These are phyloP conservation scores for Mariannaea elegans DNA, from an alignment of 2,329 filamentous ascomycete species.

Conservation along the genomic window DNA sequence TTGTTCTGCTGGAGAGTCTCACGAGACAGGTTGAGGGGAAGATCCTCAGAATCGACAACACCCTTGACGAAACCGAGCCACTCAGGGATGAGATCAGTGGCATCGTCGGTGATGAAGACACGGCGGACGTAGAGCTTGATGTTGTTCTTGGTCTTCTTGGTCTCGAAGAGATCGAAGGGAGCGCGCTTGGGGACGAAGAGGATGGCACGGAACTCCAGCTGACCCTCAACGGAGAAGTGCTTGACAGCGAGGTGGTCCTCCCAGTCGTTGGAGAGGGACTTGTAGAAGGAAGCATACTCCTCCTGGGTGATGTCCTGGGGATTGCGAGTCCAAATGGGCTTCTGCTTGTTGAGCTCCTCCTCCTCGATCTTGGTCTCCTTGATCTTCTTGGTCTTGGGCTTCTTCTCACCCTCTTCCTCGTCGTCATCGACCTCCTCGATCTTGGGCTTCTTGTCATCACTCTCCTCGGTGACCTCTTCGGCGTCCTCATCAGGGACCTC, in stretches of 20 bases:
- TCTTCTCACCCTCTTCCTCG: conserved; percentile 87
- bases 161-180: conserved; percentile 99
- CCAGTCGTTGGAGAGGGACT: conserved; percentile 99
- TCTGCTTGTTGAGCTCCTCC: conserved; percentile 99
- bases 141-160: conserved; percentile 99
- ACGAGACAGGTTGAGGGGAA: conserved; percentile 98
- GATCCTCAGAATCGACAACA: conserved; percentile 99
- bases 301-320: conserved; percentile 93
- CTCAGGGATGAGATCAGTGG: conserved; percentile 98
- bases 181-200: conserved; percentile 99
- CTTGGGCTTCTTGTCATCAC: conserved; percentile 93
- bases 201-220: conserved; percentile 99
- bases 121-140: conserved; percentile 99
- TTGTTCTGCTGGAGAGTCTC: conserved; percentile 99
- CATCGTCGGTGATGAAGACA: conserved; percentile 99
- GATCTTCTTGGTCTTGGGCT: conserved; percentile 98
- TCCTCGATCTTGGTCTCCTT: conserved; percentile 99
- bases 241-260: conserved; percentile 99
- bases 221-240: conserved; percentile 99
- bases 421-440: conserved; percentile 91
- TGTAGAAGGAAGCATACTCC: conserved; percentile 99
- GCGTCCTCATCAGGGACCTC: conserved; percentile 97
- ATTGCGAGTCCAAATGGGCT: conserved; percentile 99
- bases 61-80: conserved; percentile 99
- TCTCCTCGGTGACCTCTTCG: conserved; percentile 73